Evolutionary conservation across 176 grass and related monocot species (phyloP), one percentile per base, ranked within the genome.

Genomic region (Cenchrus fungigraminus): DNA sequence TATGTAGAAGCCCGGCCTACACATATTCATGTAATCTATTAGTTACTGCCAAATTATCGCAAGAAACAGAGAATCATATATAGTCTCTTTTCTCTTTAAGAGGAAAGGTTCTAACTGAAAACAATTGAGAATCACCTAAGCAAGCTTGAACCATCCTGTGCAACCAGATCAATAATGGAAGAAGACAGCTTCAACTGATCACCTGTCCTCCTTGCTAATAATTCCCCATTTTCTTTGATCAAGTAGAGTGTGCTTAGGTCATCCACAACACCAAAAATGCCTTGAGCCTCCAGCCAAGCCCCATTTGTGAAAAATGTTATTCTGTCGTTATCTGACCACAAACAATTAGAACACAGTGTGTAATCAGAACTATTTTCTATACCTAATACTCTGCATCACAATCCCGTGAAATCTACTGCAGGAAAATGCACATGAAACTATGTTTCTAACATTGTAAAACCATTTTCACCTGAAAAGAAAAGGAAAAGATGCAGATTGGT

Each of bases 201-300:
- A 66, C 84, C 92, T 71, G 90, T 94, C 85, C 79, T 91, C 83
- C 70, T 95, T 80, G 85, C 53, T 85, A 98, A 80, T 86, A 87
- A 76, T 17, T 89, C 87, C 56, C 96, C 96, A 92, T 95, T 90
- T 79, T 81, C 52, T 86, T 93, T 98, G 59, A 98, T 92, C 55
- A 98, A 85, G 90, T 92, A 87, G 66, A 98, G 73, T 22, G 74
- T 90, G 79, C 81, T 95, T 61, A 85, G 74, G 70, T 95, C 77
- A 85, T 98, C 93, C 59, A 90, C 67, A 44, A 91, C 83, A 70
- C 82, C 83, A 87, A 98, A 92, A 88, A 98, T 81, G 15, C 86
- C 96, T 83, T 92, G 77, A 78, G 84, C 53, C 84, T 98, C 93
- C 78, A 95, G 73, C 93, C 96, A 98, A 81, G 64, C 86, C 89